Base-by-base conservation (phyloP, 345 rosid genomes). In the Chamaenerion angustifolium region DNA sequence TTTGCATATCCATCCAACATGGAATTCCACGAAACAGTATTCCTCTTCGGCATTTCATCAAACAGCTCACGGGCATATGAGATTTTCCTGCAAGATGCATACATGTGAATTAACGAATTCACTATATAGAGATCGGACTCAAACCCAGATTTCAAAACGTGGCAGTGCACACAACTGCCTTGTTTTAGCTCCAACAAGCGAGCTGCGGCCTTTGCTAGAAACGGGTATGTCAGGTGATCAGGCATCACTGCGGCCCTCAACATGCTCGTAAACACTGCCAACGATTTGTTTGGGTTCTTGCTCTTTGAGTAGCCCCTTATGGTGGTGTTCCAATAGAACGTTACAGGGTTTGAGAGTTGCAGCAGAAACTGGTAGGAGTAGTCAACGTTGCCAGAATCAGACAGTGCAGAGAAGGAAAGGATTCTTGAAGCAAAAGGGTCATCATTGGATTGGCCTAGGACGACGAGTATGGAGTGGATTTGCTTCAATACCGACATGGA, bases 1-100 rank as follows among this genome's bases (percentile, higher is more conserved):
- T 82, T 85, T 0, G 95, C 87, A 52, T 75, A 80, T 41, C 74
- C 93, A 61, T 82, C 83, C 56, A 88, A 61, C 75, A 88, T 68
- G 0, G 93, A 71, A 56, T 88, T 85, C 94, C 97, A 85, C 11
- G 94, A 80, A 18, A 88, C 89, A 58, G 64, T 60, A 40, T 78
- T 82, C 76, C 68, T 78, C 0, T 45, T 6, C 0, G 83, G 71
- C 58, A 82, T 75, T 72, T 59, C 79, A 51, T 82, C 95, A 48
- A 89, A 89, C 79, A 72, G 42, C 52, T 68, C 64, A n/a, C 82
- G 79, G 0, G 90, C 83, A 49, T 51, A 55, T 19, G 12, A 54
- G 14, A 65, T 58, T 17, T 78, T 79, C 3, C 78, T 64, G 4
- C 71, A 89, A 2, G 95, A 45, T 0, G 75, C 76, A 13, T 78